Percentiles rank a stretch among this genome's conserved stretches.
Evolutionary conservation across 2,329 filamentous ascomycete species (phyloP).

Genomic region (Colletotrichum kahawae): DNA sequence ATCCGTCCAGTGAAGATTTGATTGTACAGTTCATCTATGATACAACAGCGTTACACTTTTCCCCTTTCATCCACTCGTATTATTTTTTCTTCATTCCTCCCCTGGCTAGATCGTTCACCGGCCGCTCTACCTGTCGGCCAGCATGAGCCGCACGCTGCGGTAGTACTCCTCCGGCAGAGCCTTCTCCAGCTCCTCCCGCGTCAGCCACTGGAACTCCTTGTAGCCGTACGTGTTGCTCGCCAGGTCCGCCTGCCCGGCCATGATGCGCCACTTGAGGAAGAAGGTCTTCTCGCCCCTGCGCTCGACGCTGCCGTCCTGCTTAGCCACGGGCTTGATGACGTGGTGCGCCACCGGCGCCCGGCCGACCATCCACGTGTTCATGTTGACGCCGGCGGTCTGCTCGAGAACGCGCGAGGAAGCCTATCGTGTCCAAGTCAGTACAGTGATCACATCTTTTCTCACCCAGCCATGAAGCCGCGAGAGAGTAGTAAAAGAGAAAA

Average conservation of each 20-base stretch:
- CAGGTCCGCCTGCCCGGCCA: slow-evolving; percentile 93
- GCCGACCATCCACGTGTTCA: slow-evolving; percentile 98
- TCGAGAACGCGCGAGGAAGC: slow-evolving; percentile 80
- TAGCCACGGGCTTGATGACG: slow-evolving; percentile 57
- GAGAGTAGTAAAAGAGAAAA: slow-evolving; percentile 22
- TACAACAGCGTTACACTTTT: slow-evolving; percentile 35
- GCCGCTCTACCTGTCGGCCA: slow-evolving; percentile 70
- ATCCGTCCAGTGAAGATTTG: slow-evolving; percentile 14
- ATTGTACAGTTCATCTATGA: slow-evolving; percentile 40
- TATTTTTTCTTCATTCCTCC: not conserved
- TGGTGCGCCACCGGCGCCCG: slow-evolving; percentile 87
- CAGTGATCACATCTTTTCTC: not conserved
- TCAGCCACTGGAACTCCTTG: slow-evolving; percentile 89
- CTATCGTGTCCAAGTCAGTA: slow-evolving; percentile 49
- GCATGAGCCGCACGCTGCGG: slow-evolving; percentile 78
- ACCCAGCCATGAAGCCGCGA: not conserved
- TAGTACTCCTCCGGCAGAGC: slow-evolving; percentile 74
- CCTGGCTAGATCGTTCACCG: not conserved
- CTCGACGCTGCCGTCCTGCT: slow-evolving; percentile 45
- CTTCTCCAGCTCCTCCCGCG: slow-evolving; percentile 82
- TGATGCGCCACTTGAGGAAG: slow-evolving; percentile 94
- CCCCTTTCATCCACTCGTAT: not conserved
- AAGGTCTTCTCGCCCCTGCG: slow-evolving; percentile 81
- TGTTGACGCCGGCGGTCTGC: slow-evolving; percentile 84
- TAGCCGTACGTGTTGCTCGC: slow-evolving; percentile 73